phyloP scores from a whole-genome alignment of 768 basidiomycete species.

The Tricholoma sp. region DNA sequence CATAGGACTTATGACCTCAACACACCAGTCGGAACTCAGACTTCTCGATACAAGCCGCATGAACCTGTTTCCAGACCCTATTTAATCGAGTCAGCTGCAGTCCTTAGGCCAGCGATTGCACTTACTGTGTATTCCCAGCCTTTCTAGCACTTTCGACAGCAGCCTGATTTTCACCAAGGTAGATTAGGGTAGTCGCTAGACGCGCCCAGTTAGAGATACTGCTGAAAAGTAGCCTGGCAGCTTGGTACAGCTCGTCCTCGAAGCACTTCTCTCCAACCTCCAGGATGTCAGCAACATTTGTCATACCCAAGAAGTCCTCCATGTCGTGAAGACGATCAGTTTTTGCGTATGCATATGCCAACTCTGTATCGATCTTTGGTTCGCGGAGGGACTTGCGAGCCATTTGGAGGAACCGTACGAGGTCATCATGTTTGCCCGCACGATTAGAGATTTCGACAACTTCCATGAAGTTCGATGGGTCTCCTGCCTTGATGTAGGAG shows the following conservation, averaged over 20 bases:
- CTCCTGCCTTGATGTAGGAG: slow-evolving; percentile 97
- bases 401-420: slow-evolving; percentile 98
- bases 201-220: slow-evolving; percentile 99
- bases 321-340: slow-evolving; percentile 97
- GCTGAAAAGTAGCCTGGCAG: slow-evolving; percentile 90
- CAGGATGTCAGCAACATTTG: slow-evolving; percentile 95
- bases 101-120: slow-evolving; percentile 5
- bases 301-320: slow-evolving; percentile 99
- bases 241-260: slow-evolving; percentile 96
- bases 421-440: slow-evolving; percentile 88
- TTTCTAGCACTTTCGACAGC: slow-evolving; percentile 99
- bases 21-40: slow-evolving; percentile 85
- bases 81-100: slow-evolving; percentile 7
- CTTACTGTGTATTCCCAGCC: slow-evolving; percentile 96
- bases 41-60: slow-evolving; percentile 97
- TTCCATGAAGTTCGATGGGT: slow-evolving; percentile 89
- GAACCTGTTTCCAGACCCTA: slow-evolving; percentile 99
- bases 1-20: slow-evolving; percentile 11
- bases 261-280: slow-evolving; percentile 99
- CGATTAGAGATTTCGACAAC: slow-evolving; percentile 94
- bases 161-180: slow-evolving; percentile 95
- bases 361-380: slow-evolving; percentile 96
- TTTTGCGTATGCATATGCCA: slow-evolving; percentile 98
- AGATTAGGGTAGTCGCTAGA: slow-evolving; percentile 95
- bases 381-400: slow-evolving; percentile 95